These are phyloP conservation scores for Cerrena zonata DNA, from an alignment of 1,284 basidiomycete genomes.

Conservation along the genomic window DNA sequence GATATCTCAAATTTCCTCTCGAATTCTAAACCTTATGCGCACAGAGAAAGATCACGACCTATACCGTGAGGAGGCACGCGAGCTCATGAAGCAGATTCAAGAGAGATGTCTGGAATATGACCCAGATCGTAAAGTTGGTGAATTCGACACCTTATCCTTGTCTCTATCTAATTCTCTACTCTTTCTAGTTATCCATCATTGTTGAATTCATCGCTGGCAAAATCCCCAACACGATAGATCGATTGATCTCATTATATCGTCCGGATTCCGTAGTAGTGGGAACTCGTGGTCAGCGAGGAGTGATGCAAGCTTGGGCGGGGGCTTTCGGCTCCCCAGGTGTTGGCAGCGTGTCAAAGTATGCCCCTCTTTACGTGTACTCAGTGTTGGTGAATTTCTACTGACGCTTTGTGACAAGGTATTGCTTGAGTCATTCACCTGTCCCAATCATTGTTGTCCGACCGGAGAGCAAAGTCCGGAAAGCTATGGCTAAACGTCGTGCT, in stretches of 20 bases:
- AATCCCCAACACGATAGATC: slow-evolving; percentile 82
- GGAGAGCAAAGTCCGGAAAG: slow-evolving; percentile 81
- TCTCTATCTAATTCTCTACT: slow-evolving; percentile 1
- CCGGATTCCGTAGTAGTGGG: slow-evolving; percentile 94
- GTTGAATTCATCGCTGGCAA: slow-evolving; percentile 92
- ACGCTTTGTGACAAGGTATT: slow-evolving; percentile 48
- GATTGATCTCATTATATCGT: slow-evolving; percentile 90
- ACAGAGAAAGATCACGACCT: slow-evolving; percentile 76
- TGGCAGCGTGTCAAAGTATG: slow-evolving; percentile 61
- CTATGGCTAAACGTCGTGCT: slow-evolving; percentile 73
- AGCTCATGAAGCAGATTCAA: slow-evolving; percentile 77
- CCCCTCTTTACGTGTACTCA: slow-evolving; percentile 5
- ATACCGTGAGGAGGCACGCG: slow-evolving; percentile 82
- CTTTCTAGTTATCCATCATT: slow-evolving; percentile 74
- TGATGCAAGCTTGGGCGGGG: slow-evolving; percentile 53
- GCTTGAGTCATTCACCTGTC: slow-evolving; percentile 83
- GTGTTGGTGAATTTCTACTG: slow-evolving; percentile 1
- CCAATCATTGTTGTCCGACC: slow-evolving; percentile 90
- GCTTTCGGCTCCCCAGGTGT: slow-evolving; percentile 55
- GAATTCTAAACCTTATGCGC: too few relatives aligned
- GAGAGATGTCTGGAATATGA: slow-evolving; percentile 79
- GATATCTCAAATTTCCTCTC: background rate
- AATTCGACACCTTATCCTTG: background rate
- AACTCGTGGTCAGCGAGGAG: slow-evolving; percentile 68
- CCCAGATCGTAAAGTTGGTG: slow-evolving; percentile 63